phyloP scores from a whole-genome alignment of 1,284 basidiomycete genomes.

The Phaffia rhodozyma region DNA sequence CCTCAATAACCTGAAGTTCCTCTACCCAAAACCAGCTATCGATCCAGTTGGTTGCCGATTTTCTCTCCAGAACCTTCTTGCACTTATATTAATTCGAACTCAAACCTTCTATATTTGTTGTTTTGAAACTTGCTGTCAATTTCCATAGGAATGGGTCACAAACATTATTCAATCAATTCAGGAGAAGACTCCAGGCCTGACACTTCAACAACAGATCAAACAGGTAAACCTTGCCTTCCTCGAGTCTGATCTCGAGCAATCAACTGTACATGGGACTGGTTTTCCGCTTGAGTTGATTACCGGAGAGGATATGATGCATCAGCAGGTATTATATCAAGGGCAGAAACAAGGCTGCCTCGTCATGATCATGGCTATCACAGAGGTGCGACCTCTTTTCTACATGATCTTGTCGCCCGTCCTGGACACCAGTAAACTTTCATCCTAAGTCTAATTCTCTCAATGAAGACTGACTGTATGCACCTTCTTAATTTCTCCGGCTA shows the following conservation, averaged over 20 bases:
- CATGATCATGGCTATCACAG: conserved; percentile 14
- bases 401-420: too few relatives aligned
- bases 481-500: not conserved
- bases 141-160: too few relatives aligned
- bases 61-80: not conserved
- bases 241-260: not conserved
- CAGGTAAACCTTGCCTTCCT: not conserved
- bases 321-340: not conserved
- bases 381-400: not conserved
- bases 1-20: conserved; percentile 1
- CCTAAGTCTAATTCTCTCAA: not conserved
- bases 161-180: not conserved
- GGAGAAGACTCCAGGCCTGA: not conserved
- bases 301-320: not conserved
- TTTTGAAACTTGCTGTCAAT: not conserved
- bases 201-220: conserved; percentile 10
- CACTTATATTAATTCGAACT: not conserved
- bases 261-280: conserved; percentile 4
- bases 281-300: not conserved
- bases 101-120: not conserved
- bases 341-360: conserved; percentile 2
- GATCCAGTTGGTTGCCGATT: not conserved
- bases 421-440: not conserved
- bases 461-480: not conserved
- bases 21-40: not conserved